Evolutionary conservation across 2,329 filamentous ascomycete genomes (phyloP).

Genomic region (Pseudogymnoascus sp.): DNA sequence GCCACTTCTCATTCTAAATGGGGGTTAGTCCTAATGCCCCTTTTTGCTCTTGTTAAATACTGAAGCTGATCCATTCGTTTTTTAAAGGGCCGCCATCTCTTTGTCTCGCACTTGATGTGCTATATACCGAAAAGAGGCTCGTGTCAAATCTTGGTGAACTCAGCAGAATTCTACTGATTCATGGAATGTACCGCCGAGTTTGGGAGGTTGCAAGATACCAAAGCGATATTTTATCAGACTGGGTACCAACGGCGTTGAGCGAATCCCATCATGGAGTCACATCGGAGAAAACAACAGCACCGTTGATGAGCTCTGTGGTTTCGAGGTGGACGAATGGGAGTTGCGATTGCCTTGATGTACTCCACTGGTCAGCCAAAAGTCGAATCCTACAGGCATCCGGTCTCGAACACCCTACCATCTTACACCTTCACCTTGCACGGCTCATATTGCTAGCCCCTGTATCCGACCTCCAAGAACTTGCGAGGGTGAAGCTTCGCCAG

Average conservation of each 20-base stretch:
- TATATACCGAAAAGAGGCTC: slow-evolving; percentile 41
- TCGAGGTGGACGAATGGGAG: slow-evolving; percentile 38
- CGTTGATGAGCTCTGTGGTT: slow-evolving; percentile 22
- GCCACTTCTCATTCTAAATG: slow-evolving; percentile 11
- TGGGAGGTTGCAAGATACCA: slow-evolving; percentile 34
- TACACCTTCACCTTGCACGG: slow-evolving; percentile 49
- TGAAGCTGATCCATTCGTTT: background rate
- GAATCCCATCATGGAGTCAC: slow-evolving; percentile 3
- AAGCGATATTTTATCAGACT: slow-evolving; percentile 16
- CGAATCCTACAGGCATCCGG: slow-evolving; percentile 42
- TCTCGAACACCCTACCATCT: slow-evolving; percentile 46
- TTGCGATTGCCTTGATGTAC: slow-evolving; percentile 44
- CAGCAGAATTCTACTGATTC: slow-evolving; percentile 38
- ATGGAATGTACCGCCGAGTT: slow-evolving; percentile 40
- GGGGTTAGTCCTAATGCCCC: background rate
- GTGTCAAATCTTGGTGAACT: slow-evolving; percentile 37
- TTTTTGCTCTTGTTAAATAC: background rate
- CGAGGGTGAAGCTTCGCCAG: slow-evolving; percentile 20
- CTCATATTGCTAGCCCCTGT: slow-evolving; percentile 38
- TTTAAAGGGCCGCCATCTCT: slow-evolving; percentile 9
- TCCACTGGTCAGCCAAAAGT: slow-evolving; percentile 52
- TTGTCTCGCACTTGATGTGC: slow-evolving; percentile 28
- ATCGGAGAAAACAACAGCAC: background rate
- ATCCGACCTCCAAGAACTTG: slow-evolving; percentile 10
- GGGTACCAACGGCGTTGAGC: slow-evolving; percentile 17